Evolutionary conservation across 164 flowering plant species (phyloP).

Genomic region (Cinnamomum micranthum): DNA sequence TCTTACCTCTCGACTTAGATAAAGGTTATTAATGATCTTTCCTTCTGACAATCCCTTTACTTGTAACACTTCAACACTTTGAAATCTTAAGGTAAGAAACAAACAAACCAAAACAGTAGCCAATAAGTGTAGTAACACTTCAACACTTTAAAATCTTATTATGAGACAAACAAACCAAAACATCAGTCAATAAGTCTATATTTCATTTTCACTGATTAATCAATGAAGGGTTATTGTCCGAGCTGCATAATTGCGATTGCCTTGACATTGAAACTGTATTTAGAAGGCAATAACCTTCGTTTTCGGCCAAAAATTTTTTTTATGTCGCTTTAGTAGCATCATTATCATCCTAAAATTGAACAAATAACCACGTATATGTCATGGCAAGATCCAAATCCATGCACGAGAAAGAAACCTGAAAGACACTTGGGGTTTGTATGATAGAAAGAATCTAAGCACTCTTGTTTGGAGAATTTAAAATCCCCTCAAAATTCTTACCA

Average conservation of each 20-base stretch:
- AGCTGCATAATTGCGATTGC: neutral
- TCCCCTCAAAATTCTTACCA: too few species aligned
- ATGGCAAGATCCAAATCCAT: too few species aligned
- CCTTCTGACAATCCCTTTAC: too few species aligned
- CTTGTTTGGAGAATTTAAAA: too few species aligned
- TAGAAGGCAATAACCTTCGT: neutral
- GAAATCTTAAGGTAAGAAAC: neutral
- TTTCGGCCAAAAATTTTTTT: neutral
- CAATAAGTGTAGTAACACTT: neutral
- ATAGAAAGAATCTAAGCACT: too few species aligned
- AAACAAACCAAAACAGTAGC: neutral
- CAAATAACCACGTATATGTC: too few species aligned
- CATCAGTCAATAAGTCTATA: neutral
- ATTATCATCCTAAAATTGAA: neutral
- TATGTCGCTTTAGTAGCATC: neutral
- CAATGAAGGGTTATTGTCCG: neutral
- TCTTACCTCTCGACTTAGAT: too few species aligned
- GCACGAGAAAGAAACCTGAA: too few species aligned
- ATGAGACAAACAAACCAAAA: neutral
- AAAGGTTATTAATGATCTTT: too few species aligned
- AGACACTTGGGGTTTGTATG: too few species aligned
- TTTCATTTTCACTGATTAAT: neutral
- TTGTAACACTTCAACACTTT: too few species aligned
- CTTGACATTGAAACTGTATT: neutral
- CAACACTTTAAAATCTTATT: too few species aligned